These are phyloP conservation scores for Chaetomium sp. DNA, from an alignment of 2,329 filamentous ascomycete species.

Conservation along the genomic window DNA sequence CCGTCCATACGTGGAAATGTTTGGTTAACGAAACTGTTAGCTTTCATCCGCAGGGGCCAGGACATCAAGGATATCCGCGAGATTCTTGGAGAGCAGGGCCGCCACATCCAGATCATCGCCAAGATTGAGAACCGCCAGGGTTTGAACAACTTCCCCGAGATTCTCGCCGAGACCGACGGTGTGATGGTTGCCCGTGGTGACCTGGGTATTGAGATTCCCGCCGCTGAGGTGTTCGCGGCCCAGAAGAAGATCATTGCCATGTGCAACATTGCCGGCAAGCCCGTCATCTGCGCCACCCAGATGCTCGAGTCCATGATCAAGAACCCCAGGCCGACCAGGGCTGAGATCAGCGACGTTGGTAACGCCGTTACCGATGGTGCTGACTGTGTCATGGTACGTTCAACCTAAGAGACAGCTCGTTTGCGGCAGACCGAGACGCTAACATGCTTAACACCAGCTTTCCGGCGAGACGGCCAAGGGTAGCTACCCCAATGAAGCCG, in stretches of 20 bases:
- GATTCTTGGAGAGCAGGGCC: constrained; percentile 84
- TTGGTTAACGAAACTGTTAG: constrained; percentile 5
- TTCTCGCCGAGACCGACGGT: constrained; percentile 91
- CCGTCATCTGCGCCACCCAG: constrained; percentile 97
- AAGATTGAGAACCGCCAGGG: constrained; percentile 99
- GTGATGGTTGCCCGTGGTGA: constrained; percentile 99
- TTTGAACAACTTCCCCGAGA: constrained; percentile 99
- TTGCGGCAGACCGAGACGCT: not conserved
- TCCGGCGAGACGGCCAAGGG: constrained; percentile 99
- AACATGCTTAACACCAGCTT: constrained; percentile 38
- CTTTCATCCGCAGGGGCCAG: constrained; percentile 90
- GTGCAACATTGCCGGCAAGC: constrained; percentile 99
- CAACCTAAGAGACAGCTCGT: not conserved
- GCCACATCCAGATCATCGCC: constrained; percentile 98
- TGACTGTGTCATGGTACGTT: constrained; percentile 81
- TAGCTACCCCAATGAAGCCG: constrained; percentile 83
- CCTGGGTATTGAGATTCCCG: constrained; percentile 96
- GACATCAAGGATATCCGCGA: constrained; percentile 91
- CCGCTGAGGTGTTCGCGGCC: constrained; percentile 95
- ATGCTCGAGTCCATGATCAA: constrained; percentile 99
- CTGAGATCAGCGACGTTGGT: constrained; percentile 96
- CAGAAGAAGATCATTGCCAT: constrained; percentile 99
- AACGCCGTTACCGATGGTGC: constrained; percentile 97
- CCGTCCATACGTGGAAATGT: too few relatives aligned
- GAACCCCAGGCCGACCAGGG: constrained; percentile 95